Evolutionary conservation across 495 filamentous ascomycete species (phyloP), one percentile per base, ranked within the genome.

Genomic region (Tuber calosporum): DNA sequence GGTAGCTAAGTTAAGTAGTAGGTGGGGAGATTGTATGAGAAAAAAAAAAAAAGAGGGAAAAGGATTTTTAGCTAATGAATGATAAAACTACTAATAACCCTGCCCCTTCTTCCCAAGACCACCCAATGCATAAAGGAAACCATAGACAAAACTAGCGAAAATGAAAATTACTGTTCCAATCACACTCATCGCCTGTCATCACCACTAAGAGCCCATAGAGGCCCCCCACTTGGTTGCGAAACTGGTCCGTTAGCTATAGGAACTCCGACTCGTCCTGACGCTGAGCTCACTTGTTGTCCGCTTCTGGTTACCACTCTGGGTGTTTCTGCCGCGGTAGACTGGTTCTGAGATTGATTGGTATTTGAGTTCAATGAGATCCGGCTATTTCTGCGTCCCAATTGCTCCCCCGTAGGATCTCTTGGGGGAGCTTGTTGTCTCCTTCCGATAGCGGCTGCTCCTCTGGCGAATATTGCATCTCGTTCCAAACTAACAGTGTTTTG

Each of bases 51-150:
- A 62, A 62, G 22, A 11, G 15, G 11, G 8, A 62, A 62, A 62
- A 13, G 53, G n/a, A 62, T 62, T 62, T 58, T 26, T 62, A 62
- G 4, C n/a, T 62, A 62, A 62, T 62, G 26, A 62, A 30, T n/a
- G n/a, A 30, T 9, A 30, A 30, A 62, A 62, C 26, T 9, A 62
- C 53, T 62, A 4, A 6, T 5, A 62, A 62, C 15, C 26, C 53
- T 11, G 53, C 26, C 53, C 48, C 53, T 53, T 62, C 53, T 62
- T 62, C 26, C 53, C 53, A 62, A 62, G 53, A 62, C 53, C 53
- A 30, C 53, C 53, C 53, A 62, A 62, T 62, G 53, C 53, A 62
- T 62, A 62, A 62, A 62, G n/a, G 53, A 30, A 62, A 62, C 53
- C n/a, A 22, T 53, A 62, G 13, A 30, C 53, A 62, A 43, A 43